Evolutionary conservation across 768 basidiomycete species (phyloP), one percentile per base, ranked within the genome.

Genomic region (Tulasnella sp.): DNA sequence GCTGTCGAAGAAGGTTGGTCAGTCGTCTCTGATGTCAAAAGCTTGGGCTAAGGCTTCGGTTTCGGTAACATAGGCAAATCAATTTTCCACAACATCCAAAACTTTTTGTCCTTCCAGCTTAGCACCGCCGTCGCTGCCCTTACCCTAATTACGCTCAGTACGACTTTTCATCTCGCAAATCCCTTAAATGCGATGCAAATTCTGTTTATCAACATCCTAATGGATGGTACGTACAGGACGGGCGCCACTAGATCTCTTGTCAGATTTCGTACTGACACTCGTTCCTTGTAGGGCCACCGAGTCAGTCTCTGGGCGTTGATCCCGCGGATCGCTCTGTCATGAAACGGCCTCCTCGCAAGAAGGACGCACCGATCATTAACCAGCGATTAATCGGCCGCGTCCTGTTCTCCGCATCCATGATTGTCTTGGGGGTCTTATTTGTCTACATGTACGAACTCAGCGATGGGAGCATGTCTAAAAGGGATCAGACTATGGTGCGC

Each of bases 141-240:
- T 64, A 84, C 88, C n/a, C 76, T 98, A 64, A 97, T 98, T 72
- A 93, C 93, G 1, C 75, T 97, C 58, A 91, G 88, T 69, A 98
- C 93, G 21, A 77, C 92, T 69, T 81, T 98, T 65, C 83, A 86
- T 12, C 76, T 96, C 31, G 84, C 82, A 66, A 97, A 94, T 67
- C 93, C 93, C 2, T 77, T 98, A 63, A 98, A 98, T 66, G 85
- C 93, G 2, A 97, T 97, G 92, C 92, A 98, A 70, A 98, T 98
- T 66, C 73, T 98, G n/a, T 98, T 96, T 69, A 97, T 97, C 67
- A 97, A 98, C 72, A 96, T 97, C 68, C 79, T 98, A 49, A 98
- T 98, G 93, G 94, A 98, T 64, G 92, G 92, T 85, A 59, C 31
- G 78, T 70, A 17, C n/a, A n/a, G n/a, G n/a, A n/a, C n/a, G n/a